Evolutionary conservation across 2,329 filamentous ascomycete species (phyloP).

Genomic region (Botrytis cinerea): DNA sequence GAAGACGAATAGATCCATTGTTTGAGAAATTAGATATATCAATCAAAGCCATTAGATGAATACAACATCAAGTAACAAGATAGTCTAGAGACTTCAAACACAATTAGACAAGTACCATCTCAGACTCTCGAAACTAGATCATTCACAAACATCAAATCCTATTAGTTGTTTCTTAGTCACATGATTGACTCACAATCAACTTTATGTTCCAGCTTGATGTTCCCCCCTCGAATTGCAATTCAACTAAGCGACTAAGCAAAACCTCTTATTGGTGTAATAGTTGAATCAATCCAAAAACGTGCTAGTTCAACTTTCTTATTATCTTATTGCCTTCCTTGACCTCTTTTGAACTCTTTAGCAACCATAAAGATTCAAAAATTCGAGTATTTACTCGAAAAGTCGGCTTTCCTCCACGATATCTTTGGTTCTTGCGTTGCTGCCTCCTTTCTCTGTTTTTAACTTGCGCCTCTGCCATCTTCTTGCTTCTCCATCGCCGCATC

Average conservation of each 20-base stretch:
- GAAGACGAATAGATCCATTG: neutral
- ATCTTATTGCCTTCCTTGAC: neutral
- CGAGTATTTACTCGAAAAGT: neutral
- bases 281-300: neutral
- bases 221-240: neutral
- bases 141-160: neutral
- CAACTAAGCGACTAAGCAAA: neutral
- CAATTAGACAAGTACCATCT: neutral
- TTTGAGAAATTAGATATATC: neutral
- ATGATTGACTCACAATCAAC: neutral
- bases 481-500: neutral
- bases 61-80: neutral
- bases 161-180: neutral
- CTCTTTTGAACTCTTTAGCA: neutral
- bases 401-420: neutral
- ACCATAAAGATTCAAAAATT: constrained; percentile 1
- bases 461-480: neutral
- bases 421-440: neutral
- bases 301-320: no score
- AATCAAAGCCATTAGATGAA: neutral
- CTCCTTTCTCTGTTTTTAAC: neutral
- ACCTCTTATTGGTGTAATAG: constrained; percentile 1
- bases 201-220: neutral
- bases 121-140: neutral
- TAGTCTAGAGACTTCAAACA: neutral